A percentile compares a stretch with the other conserved stretches of the same genome.
Conservation (phyloP, 257 asterid genomes). For the Ehretia macrophylla region DNA sequence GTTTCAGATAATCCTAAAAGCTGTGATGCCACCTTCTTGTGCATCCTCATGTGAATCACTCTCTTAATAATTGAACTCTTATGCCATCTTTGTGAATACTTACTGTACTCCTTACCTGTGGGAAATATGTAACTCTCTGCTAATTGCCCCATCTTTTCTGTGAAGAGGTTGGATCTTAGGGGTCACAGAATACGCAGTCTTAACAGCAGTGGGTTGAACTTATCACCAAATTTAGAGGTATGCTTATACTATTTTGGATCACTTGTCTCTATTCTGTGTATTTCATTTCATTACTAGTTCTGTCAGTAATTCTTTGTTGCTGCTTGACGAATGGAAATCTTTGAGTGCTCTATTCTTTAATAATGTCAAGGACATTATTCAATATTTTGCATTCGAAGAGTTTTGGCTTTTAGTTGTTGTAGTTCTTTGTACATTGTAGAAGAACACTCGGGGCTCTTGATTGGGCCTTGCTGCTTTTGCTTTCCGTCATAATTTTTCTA, state of each 20-base stretch:
- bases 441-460: no score
- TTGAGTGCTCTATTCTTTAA: neutral
- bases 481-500: no score
- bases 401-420: no score
- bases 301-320: neutral
- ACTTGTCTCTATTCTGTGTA: neutral
- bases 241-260: neutral
- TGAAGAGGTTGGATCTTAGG: slow-evolving; percentile 96
- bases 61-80: no score
- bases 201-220: slow-evolving; percentile 59
- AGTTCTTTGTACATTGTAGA: no score
- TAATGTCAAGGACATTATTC: neutral
- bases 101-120: neutral
- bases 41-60: no score
- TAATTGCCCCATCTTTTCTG: slow-evolving; percentile 11
- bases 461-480: no score
- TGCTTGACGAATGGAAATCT: no score
- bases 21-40: no score
- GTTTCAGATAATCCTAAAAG: no score
- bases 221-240: slow-evolving; percentile 92
- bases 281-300: slow-evolving; percentile 2
- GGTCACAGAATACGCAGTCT: slow-evolving; percentile 91
- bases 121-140: neutral
- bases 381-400: no score
- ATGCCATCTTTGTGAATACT: no score